Evolutionary conservation across 176 grass and related monocot species (phyloP), one percentile per base, ranked within the genome.

Genomic region (Oryza brachyantha): DNA sequence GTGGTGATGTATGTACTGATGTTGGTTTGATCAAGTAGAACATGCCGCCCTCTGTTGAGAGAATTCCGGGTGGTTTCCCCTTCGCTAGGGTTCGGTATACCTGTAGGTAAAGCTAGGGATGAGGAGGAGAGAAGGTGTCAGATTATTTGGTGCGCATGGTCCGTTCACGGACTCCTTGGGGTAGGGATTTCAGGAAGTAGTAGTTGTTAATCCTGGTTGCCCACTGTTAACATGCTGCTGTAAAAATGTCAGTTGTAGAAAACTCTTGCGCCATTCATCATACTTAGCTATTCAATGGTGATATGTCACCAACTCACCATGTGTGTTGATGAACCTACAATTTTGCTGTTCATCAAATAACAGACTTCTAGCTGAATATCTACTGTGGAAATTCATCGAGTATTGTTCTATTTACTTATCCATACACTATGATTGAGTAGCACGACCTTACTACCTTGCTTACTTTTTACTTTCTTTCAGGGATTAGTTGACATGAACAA

Each of bases 401-500:
- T 55, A 55, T 22, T 55, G 9, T 17, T 55, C 66, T 16, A 26
- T 68, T 27, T 72, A 6, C 29, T 46, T 31, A 3, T 41, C 48
- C 57, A 16, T 42, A 57, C 42, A 70, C 22, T 80, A 7, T 38
- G 37, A 60, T 19, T 75, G 29, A 31, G 32, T 62, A 61, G 38
- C 59, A 12, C 62, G n/a, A n/a, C n/a, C 48, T 54, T 55, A 55
- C 50, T 46, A 32, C 12, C 43, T 5, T 48, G 5, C 45, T 41
- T 65, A 10, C 68, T 68, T 83, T 42, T 19, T 6, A 9, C 9
- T 55, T 6, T 19, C n/a, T 38, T 72, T 12, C 52, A 79, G 80
- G 86, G 86, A 73, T 74, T 79, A 59, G 80, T 82, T 52, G 92
- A 94, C 64, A 91, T 40, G 38, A 84, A 91, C 31, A 94, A 94